These are phyloP conservation scores for Xerocomus potaroensis DNA, from an alignment of 768 basidiomycete genomes.

Conservation along the genomic window DNA sequence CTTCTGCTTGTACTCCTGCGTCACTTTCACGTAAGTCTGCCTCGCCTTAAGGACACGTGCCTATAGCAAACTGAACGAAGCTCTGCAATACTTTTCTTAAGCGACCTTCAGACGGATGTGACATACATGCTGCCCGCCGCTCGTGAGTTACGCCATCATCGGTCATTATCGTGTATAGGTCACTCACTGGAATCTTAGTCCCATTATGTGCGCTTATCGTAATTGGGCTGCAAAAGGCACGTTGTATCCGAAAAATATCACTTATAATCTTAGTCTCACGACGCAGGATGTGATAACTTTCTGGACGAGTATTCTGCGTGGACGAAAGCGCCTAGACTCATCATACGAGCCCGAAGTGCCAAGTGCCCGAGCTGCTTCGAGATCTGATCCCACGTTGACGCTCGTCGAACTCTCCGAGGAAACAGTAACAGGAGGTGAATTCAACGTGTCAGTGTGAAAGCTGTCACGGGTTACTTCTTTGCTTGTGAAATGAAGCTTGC, in stretches of 20 bases:
- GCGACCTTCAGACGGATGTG: constrained; percentile 25
- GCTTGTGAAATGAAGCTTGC: constrained; percentile 3
- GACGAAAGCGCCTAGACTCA: constrained; percentile 7
- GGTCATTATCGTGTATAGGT: not conserved
- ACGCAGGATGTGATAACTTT: constrained; percentile 37
- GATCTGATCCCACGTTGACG: constrained; percentile 9
- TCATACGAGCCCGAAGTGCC: constrained; percentile 16
- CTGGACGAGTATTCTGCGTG: constrained; percentile 24
- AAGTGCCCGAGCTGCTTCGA: constrained; percentile 20
- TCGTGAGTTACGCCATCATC: constrained; percentile 31
- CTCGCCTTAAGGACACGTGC: not conserved
- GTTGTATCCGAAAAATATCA: not conserved
- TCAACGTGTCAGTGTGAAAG: constrained; percentile 10
- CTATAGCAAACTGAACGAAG: constrained; percentile 20
- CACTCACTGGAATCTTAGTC: constrained; percentile 32
- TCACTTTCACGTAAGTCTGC: constrained; percentile 39
- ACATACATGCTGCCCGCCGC: constrained; percentile 49
- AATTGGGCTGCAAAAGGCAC: constrained; percentile 48
- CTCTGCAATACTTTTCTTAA: constrained; percentile 37
- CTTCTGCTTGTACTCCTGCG: constrained; percentile 43
- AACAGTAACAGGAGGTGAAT: not conserved
- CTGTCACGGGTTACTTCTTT: not conserved
- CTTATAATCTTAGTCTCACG: not conserved
- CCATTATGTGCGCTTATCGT: constrained; percentile 45
- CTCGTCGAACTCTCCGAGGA: constrained; percentile 1